phyloP scores from a whole-genome alignment of 768 basidiomycete genomes.

The Leucosporidium creatinivorum region DNA sequence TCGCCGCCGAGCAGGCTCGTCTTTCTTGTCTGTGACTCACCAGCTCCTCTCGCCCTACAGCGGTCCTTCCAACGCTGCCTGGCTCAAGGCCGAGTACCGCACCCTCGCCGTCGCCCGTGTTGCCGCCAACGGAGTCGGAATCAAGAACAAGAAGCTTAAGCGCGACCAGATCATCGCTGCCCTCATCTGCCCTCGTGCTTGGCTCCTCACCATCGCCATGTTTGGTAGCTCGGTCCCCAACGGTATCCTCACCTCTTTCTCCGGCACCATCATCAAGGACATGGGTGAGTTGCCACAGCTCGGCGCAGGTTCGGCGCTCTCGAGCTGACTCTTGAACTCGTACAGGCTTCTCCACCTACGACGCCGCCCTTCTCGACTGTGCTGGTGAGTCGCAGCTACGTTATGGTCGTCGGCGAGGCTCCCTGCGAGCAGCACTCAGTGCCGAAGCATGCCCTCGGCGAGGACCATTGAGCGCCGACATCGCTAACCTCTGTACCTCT shows the following conservation, averaged over 20 bases:
- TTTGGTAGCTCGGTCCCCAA: slow-evolving; percentile 41
- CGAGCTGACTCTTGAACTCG: neutral
- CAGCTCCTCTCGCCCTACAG: neutral
- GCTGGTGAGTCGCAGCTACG: slow-evolving; percentile 42
- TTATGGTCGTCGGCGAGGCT: no score
- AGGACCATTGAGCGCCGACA: slow-evolving; percentile 31
- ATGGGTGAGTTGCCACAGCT: neutral
- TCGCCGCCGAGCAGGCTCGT: neutral
- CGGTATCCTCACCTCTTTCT: slow-evolving; percentile 43
- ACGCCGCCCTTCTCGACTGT: slow-evolving; percentile 42
- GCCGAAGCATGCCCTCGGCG: no score
- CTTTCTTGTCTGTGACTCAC: no score
- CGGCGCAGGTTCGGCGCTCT: neutral
- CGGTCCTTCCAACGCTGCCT: slow-evolving; percentile 40
- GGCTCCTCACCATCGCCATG: slow-evolving; percentile 41
- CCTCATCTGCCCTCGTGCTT: slow-evolving; percentile 39
- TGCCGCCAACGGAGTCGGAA: slow-evolving; percentile 38
- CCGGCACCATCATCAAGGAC: slow-evolving; percentile 41
- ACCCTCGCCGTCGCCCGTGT: slow-evolving; percentile 42
- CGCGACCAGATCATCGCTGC: slow-evolving; percentile 38
- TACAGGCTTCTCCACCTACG: slow-evolving; percentile 39
- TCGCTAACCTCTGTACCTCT: slow-evolving; percentile 23
- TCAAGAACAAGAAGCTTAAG: slow-evolving; percentile 41
- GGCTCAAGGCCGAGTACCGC: slow-evolving; percentile 39
- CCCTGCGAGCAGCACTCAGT: no score